phyloP scores from a whole-genome alignment of 2,329 filamentous ascomycete genomes.

The Paraphaeosphaeria minitans region DNA sequence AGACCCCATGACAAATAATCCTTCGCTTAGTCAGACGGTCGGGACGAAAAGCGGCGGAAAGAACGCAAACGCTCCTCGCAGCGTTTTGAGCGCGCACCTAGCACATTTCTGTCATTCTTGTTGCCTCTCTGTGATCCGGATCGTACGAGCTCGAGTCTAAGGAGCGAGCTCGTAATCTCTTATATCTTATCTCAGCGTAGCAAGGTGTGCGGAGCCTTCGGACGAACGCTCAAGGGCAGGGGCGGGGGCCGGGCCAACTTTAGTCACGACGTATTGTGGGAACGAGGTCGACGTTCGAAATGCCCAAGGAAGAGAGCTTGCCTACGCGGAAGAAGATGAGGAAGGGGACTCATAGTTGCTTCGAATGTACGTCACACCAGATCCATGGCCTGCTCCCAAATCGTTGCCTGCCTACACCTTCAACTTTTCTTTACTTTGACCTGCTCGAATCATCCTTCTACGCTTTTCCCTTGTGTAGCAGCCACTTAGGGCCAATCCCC shows the following conservation, averaged over 20 bases:
- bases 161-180: not conserved
- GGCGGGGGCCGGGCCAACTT: conserved; percentile 3
- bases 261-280: not conserved
- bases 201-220: conserved; percentile 52
- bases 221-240: conserved; percentile 43
- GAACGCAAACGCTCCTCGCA: not conserved
- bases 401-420: not conserved
- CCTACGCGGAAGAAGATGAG: conserved; percentile 50
- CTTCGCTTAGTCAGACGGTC: conserved; percentile 5
- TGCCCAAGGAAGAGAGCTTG: conserved; percentile 45
- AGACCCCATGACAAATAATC: conserved; percentile 1
- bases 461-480: not conserved
- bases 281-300: conserved; percentile 23
- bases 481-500: not conserved
- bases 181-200: conserved; percentile 21
- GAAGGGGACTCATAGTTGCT: conserved; percentile 52
- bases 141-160: not conserved
- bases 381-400: not conserved
- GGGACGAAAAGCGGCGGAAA: conserved; percentile 7
- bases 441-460: not conserved
- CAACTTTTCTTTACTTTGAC: not conserved
- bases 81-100: not conserved
- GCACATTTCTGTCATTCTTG: not conserved
- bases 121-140: conserved; percentile 2
- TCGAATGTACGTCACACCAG: conserved; percentile 48